phyloP scores from a whole-genome alignment of 306 rosid genomes.

The Cotoneaster glaucophyllus region DNA sequence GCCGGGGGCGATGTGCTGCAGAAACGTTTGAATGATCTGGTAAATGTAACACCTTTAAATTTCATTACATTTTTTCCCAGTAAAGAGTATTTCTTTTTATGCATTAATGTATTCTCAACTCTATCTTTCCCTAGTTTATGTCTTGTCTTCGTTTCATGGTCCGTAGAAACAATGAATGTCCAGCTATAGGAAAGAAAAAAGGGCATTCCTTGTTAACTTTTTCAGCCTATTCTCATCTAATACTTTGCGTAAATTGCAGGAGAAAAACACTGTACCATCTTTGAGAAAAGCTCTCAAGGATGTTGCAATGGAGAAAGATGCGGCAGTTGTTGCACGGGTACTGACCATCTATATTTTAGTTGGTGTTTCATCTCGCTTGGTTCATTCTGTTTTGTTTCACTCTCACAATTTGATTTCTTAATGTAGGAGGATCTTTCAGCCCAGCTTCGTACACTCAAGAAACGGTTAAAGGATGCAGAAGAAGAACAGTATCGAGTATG shows the following conservation, averaged over 20 bases:
- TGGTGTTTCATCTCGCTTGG: neutral
- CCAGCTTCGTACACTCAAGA: slow-evolving; percentile 78
- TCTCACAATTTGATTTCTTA: slow-evolving; percentile 4
- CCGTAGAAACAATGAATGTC: neutral
- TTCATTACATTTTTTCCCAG: neutral
- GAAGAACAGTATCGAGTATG: slow-evolving; percentile 95
- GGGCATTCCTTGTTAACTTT: neutral
- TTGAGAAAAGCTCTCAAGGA: slow-evolving; percentile 84
- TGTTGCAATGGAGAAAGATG: slow-evolving; percentile 98
- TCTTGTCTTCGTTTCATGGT: neutral
- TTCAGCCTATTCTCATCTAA: neutral
- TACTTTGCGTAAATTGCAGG: slow-evolving; percentile 36
- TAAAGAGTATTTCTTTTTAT: neutral
- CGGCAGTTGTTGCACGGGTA: slow-evolving; percentile 89
- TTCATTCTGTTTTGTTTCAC: slow-evolving; percentile 2
- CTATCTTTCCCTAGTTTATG: neutral
- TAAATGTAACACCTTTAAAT: slow-evolving; percentile 21
- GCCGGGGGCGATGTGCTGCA: slow-evolving; percentile 47
- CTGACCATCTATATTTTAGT: neutral
- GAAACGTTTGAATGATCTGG: slow-evolving; percentile 62
- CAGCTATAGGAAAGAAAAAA: neutral
- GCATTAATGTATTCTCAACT: neutral
- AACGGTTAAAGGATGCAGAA: slow-evolving; percentile 83
- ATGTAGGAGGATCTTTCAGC: slow-evolving; percentile 88
- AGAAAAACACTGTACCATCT: slow-evolving; percentile 67